These are phyloP conservation scores for Camellia lanceoleosa DNA, from an alignment of 148 eudicot genomes.

Conservation along the genomic window DNA sequence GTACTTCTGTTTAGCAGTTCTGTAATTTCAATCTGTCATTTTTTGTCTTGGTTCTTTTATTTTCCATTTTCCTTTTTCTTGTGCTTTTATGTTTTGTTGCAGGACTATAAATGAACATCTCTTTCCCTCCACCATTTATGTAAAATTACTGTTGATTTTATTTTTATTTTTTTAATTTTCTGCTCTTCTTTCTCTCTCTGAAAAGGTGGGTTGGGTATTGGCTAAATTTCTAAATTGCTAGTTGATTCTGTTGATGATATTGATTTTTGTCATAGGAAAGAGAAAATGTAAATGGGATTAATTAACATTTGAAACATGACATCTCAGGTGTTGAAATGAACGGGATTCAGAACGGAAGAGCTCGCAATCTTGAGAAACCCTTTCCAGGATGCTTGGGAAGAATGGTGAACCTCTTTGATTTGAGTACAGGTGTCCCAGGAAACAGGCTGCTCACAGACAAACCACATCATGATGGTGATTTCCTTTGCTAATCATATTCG, in stretches of 20 bases:
- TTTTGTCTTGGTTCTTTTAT: background rate
- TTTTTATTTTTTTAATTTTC: background rate
- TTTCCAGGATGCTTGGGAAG: conserved; percentile 83
- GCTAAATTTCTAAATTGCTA: background rate
- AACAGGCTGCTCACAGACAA: conserved; percentile 75
- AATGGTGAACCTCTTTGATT: conserved; percentile 83
- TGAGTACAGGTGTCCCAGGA: conserved; percentile 50
- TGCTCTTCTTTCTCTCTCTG: background rate
- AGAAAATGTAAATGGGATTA: background rate
- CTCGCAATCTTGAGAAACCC: conserved; percentile 39
- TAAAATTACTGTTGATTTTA: too few species aligned
- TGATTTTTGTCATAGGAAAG: background rate
- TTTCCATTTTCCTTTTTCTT: background rate
- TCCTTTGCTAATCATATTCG: conserved; percentile 10
- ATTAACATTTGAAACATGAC: conserved; percentile 8
- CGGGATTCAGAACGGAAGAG: conserved; percentile 49
- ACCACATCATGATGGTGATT: conserved; percentile 71
- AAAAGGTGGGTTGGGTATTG: background rate
- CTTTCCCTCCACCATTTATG: background rate
- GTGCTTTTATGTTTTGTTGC: background rate
- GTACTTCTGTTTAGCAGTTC: background rate
- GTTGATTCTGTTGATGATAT: background rate
- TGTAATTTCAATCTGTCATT: background rate
- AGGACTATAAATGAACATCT: background rate
- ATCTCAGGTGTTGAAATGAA: conserved; percentile 60